Conservation (phyloP, 2,329 filamentous ascomycete species). For the Talaromyces sp. region DNA sequence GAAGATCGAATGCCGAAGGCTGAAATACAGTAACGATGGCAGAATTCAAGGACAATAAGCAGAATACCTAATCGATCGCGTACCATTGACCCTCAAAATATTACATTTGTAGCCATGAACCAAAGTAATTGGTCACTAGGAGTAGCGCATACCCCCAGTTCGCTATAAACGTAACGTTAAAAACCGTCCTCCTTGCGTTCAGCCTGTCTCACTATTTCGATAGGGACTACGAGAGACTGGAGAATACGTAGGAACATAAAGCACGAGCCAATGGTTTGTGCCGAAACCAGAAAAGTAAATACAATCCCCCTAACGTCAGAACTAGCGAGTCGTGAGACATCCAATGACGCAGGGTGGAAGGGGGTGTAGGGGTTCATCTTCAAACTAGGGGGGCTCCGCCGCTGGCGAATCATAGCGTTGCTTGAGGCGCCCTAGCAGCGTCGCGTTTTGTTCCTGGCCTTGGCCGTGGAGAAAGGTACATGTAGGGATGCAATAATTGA, state of each 20-base stretch:
- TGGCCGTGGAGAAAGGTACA: no score
- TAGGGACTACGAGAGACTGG: not conserved
- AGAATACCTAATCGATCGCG: not conserved
- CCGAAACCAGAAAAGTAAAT: not conserved
- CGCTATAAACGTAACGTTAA: not conserved
- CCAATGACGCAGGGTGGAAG: conserved; percentile 7
- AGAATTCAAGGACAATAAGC: not conserved
- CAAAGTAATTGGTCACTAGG: not conserved
- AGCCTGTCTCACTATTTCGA: not conserved
- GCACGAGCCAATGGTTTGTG: conserved; percentile 10
- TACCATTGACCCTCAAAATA: not conserved
- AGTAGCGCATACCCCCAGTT: not conserved
- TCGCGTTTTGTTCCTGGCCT: not conserved
- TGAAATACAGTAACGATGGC: not conserved
- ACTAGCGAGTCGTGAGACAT: not conserved
- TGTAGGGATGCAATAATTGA: no score
- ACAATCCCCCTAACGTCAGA: not conserved
- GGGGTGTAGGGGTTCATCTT: not conserved
- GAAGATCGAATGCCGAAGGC: not conserved
- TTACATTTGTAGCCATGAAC: not conserved
- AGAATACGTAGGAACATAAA: not conserved
- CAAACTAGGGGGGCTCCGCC: not conserved
- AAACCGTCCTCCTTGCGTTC: not conserved
- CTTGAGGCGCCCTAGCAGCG: not conserved
- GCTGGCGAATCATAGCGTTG: not conserved